Evolutionary conservation across 2,329 filamentous ascomycete genomes (phyloP).

Genomic region (Beauveria sp.): DNA sequence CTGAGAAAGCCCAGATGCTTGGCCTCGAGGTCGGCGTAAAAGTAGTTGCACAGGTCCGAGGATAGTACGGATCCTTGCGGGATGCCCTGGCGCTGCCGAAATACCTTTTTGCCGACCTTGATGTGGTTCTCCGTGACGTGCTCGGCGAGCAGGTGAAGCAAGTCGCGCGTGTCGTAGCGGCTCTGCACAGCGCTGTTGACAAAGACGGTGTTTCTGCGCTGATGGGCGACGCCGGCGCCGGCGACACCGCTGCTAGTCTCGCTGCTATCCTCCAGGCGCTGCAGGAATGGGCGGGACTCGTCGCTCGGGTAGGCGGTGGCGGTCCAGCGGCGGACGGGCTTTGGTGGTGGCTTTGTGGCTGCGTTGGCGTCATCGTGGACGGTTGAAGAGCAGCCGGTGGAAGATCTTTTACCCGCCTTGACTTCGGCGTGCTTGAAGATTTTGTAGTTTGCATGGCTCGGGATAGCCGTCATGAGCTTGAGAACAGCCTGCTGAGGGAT

Average conservation of each 20-base stretch:
- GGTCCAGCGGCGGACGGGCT: slow-evolving; percentile 42
- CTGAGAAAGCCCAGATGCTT: slow-evolving; percentile 59
- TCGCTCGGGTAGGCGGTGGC: slow-evolving; percentile 38
- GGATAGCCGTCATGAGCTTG: slow-evolving; percentile 53
- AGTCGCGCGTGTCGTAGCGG: slow-evolving; percentile 45
- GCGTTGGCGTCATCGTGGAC: not conserved
- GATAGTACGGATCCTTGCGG: slow-evolving; percentile 90
- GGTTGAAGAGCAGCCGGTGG: slow-evolving; percentile 13
- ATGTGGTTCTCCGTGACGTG: slow-evolving; percentile 84
- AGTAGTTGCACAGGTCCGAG: slow-evolving; percentile 84
- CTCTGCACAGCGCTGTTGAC: slow-evolving; percentile 59
- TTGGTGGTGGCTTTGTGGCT: slow-evolving; percentile 21
- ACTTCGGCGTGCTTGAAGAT: slow-evolving; percentile 71
- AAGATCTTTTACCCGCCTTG: slow-evolving; percentile 34
- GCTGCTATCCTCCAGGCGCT: slow-evolving; percentile 30
- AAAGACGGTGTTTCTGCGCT: slow-evolving; percentile 65
- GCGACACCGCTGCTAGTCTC: slow-evolving; percentile 5
- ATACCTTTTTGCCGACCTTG: slow-evolving; percentile 84
- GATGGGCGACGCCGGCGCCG: slow-evolving; percentile 22
- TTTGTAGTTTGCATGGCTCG: slow-evolving; percentile 54
- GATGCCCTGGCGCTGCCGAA: slow-evolving; percentile 81
- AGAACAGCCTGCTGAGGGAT: slow-evolving; percentile 78
- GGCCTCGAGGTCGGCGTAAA: slow-evolving; percentile 81
- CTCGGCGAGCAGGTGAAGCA: slow-evolving; percentile 65
- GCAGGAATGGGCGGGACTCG: slow-evolving; percentile 36